Percentiles rank a stretch among this genome's conserved stretches.
These are phyloP conservation scores for Hyphopichia khmerensis DNA, from an alignment of 1,139 yeast genomes.

Conservation along the genomic window DNA sequence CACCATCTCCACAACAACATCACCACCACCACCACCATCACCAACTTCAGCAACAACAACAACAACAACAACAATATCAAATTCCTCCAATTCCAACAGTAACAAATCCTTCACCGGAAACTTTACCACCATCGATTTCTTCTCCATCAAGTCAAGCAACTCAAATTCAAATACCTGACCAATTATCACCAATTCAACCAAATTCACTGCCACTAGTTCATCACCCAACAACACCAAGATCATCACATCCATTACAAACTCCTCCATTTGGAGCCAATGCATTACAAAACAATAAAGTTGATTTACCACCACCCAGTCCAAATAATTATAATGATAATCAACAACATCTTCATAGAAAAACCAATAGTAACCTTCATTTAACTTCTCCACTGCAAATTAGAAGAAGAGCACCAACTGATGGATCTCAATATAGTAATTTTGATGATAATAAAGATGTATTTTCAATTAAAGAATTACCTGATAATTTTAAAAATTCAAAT, in stretches of 20 bases:
- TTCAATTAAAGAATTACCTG: conserved; percentile 15
- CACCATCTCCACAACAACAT: neutral
- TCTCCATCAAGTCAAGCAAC: neutral
- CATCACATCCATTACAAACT: neutral
- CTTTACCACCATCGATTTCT: neutral
- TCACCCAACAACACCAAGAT: conserved; percentile 1
- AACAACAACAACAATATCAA: conserved; percentile 1
- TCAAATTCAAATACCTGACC: neutral
- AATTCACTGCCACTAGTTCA: neutral
- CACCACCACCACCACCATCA: conserved; percentile 2
- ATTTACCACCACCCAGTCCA: conserved; percentile 1
- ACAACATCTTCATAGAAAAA: neutral
- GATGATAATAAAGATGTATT: conserved; percentile 37
- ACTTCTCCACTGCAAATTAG: neutral
- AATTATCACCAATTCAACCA: neutral
- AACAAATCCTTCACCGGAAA: neutral
- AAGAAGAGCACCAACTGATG: conserved; percentile 1
- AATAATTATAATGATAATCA: neutral
- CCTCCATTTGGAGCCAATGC: conserved; percentile 1
- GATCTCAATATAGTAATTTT: conserved; percentile 18
- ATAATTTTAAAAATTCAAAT: conserved; percentile 22
- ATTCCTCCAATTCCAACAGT: conserved; percentile 3
- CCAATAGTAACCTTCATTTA: conserved; percentile 1
- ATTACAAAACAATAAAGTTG: conserved; percentile 1
- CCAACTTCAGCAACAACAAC: conserved; percentile 5